Base-by-base conservation (phyloP, 371 early-diverging fungal species). In the Circinella minor region DNA sequence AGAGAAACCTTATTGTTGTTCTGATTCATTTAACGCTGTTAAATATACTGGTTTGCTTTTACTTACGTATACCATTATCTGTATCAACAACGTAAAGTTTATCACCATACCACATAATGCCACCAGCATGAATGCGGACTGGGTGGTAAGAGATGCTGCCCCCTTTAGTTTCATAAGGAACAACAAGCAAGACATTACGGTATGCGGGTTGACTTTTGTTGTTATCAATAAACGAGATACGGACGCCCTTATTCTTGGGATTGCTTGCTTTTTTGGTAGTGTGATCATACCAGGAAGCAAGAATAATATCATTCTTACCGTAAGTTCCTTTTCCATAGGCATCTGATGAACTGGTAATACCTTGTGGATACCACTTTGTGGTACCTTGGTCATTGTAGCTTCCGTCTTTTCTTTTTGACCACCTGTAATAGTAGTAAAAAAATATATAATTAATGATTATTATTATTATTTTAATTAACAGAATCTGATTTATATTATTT, bases 101-200 rank as follows among this genome's bases (percentile, higher is more conserved):
- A n/a, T 67, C 27, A 9, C 68, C 68, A 48, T 67, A 67, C 68
- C 59, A 67, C 59, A 60, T 59, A 43, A 67, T 67, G 17, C 68
- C 68, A 36, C 68, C 68, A n/a, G 68, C 68, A 38, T 67, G 68
- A 34, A 67, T 34, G 8, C 57, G 51, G 36, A 67, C 68, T 20
- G 68, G 61, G 9, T 47, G 47, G 38, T 57, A 67, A 17, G 68
- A 57, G 15, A 54, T 57, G 34, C 36, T 48, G 5, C 61, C 61
- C 6, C 10, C 13, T 4, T 39, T 46, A 0, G 68, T 27, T 11
- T 37, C 49, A n/a, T 27, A 7, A 36, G 68, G 60, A 47, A 67
- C 61, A 14, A 61, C 68, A 18, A 67, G 49, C 47, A 67, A 39
- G 4, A 67, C 68, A 15, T 67, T 67, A 17, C 68, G 59, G 20